Percentiles rank a stretch among this genome's conserved stretches.
These are phyloP conservation scores for Circinella umbellata DNA, from an alignment of 371 early-diverging fungal species.

Conservation along the genomic window DNA sequence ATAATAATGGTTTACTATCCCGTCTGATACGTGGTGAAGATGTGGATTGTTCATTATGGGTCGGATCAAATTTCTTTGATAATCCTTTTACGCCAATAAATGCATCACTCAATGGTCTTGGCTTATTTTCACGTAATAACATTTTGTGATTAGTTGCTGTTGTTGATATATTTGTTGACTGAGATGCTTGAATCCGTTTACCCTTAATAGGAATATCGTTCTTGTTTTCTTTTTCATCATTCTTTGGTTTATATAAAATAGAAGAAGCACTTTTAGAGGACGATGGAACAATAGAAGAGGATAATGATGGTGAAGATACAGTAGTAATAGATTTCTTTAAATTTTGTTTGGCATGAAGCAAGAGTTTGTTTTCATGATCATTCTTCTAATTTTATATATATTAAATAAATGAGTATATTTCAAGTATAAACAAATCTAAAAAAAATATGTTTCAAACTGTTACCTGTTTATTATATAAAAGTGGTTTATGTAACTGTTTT, in stretches of 20 bases:
- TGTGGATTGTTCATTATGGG: not conserved
- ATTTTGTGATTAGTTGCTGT: not conserved
- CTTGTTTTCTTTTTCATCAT: not conserved
- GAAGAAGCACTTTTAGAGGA: not conserved
- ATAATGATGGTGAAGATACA: not conserved
- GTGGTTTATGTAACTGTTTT: not conserved
- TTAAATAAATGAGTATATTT: no score
- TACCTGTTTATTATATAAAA: no score
- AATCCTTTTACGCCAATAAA: constrained; percentile 21
- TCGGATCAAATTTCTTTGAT: constrained; percentile 3
- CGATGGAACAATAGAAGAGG: not conserved
- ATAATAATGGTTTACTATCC: not conserved
- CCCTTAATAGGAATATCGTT: not conserved
- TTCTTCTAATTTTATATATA: no score
- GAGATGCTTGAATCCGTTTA: constrained; percentile 10
- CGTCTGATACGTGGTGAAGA: not conserved
- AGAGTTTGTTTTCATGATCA: not conserved
- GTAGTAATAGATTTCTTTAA: not conserved
- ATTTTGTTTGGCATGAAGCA: not conserved
- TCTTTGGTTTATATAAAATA: not conserved
- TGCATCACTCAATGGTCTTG: constrained; percentile 12
- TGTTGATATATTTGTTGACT: not conserved
- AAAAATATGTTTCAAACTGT: not conserved
- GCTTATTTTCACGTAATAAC: not conserved
- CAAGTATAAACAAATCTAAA: not conserved